phyloP scores from a whole-genome alignment of 495 filamentous ascomycete species.

The Neurospora sp. region DNA sequence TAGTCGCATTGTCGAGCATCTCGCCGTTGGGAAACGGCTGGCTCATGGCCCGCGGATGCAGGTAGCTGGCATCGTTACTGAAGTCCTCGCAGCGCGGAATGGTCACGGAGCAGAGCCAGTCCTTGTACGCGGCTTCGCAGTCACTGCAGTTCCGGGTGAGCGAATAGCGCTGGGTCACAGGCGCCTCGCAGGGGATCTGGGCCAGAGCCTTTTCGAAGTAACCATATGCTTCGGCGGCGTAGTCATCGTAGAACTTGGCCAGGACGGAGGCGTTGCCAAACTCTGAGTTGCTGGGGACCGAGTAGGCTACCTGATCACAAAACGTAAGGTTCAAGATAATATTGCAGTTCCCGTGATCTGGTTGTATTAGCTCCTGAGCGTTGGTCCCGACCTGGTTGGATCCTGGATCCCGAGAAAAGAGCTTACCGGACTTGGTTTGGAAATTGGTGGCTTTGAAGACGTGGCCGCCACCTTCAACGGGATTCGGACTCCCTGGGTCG shows the following conservation, averaged over 20 bases:
- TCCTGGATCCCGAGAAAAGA: neutral
- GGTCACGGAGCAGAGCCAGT: conserved; percentile 87
- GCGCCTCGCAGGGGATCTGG: conserved; percentile 76
- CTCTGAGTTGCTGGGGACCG: conserved; percentile 72
- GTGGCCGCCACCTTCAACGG: conserved; percentile 55
- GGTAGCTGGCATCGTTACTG: conserved; percentile 40
- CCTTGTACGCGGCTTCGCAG: conserved; percentile 73
- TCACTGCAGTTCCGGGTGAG: conserved; percentile 63
- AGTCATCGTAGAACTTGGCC: conserved; percentile 57
- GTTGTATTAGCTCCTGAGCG: neutral
- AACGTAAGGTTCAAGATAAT: conserved; percentile 75
- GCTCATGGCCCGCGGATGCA: conserved; percentile 58
- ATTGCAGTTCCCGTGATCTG: conserved; percentile 54
- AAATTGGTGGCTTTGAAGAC: conserved; percentile 61
- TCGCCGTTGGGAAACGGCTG: conserved; percentile 66
- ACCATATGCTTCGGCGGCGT: conserved; percentile 48
- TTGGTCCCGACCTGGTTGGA: neutral
- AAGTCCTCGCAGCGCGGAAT: conserved; percentile 90
- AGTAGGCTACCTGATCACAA: conserved; percentile 79
- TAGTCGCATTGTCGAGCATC: conserved; percentile 23
- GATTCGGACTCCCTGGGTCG: conserved; percentile 43
- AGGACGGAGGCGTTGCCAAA: conserved; percentile 42
- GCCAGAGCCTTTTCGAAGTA: conserved; percentile 73
- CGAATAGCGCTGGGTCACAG: conserved; percentile 59
- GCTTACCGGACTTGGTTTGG: conserved; percentile 65